phyloP scores from a whole-genome alignment of 1,139 yeast genomes.

The Yamadazyma atmosphaerica region DNA sequence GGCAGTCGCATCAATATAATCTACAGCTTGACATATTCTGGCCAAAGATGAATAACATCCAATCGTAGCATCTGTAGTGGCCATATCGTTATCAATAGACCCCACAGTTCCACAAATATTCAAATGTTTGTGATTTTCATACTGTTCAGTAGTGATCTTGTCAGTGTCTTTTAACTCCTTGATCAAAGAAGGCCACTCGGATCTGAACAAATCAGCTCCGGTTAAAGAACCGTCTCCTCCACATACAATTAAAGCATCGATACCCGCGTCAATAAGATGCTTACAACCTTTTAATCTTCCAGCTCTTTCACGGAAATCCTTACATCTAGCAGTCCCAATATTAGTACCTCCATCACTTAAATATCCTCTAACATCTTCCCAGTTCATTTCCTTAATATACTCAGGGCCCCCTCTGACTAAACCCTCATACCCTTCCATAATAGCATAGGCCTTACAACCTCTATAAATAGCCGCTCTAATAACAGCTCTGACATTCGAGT shows the following conservation, averaged over 20 bases:
- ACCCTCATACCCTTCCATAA: conserved; percentile 95
- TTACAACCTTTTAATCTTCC: conserved; percentile 84
- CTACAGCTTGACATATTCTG: conserved; percentile 90
- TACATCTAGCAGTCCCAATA: conserved; percentile 95
- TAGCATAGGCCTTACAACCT: conserved; percentile 94
- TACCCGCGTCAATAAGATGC: conserved; percentile 83
- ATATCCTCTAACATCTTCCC: conserved; percentile 96
- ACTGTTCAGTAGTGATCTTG: conserved; percentile 57
- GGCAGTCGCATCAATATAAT: conserved; percentile 96
- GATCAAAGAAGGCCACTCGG: conserved; percentile 90
- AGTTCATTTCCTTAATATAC: conserved; percentile 72
- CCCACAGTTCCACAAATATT: conserved; percentile 96
- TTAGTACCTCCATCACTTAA: conserved; percentile 90
- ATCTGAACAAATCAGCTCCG: conserved; percentile 92
- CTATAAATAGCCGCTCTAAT: conserved; percentile 85
- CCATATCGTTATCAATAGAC: conserved; percentile 96
- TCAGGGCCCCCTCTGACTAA: conserved; percentile 75
- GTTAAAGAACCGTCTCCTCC: conserved; percentile 99
- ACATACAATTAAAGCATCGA: conserved; percentile 94
- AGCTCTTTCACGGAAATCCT: conserved; percentile 75
- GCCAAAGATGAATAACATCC: conserved; percentile 95
- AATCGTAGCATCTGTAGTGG: conserved; percentile 92
- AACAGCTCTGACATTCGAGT: conserved; percentile 91
- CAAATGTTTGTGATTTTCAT: conserved; percentile 63
- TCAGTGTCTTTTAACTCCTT: conserved; percentile 61